Base-by-base conservation (phyloP, 179 eudicot species). In the Beta lomatogona region DNA sequence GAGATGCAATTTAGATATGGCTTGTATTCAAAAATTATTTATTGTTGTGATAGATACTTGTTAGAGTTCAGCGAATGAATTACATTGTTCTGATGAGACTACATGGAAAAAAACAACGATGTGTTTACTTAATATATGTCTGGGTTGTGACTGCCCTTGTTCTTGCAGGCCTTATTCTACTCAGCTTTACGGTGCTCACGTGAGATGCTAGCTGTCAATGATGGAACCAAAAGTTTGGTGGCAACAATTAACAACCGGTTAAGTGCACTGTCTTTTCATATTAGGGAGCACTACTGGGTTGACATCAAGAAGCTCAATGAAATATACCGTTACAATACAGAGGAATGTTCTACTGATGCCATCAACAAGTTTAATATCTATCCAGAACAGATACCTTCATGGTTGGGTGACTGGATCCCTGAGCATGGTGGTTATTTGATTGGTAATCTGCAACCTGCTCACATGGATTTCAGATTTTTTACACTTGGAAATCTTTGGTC, bases 391-490 rank as follows among this genome's bases (percentile, higher is more conserved):
- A 87, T 87, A 25, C 89, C 89, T 57, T 80, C 87, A 60, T 87
- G 89, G 89, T 79, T 87, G 73, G 85, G 80, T 48, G 89, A 87
- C 83, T 87, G 89, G 89, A 84, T 87, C 14, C 78, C 86, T 21
- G 87, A 84, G 76, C 66, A 84, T 75, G 87, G 83, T 59, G 87
- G 89, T 18, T 87, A 79, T 64, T 79, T 86, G 77, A 84, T 84
- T 75, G 89, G 89, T 41, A 86, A 86, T 77, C 83, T 86, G 48
- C 89, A 86, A 57, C 89, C 89, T 67, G 87, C 87, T 79, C 89
- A 86, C 67, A 86, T 86, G 89, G 89, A 86, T 70, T 86, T 86
- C 57, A 77, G 85, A 54, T 86, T 86, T 81, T 86, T 86, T 67
- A 84, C 81, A n/a, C 87, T 86, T 45, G 87, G 89, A 22, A 86